These are phyloP conservation scores for Alternaria sp. DNA, from an alignment of 2,329 filamentous ascomycete genomes.

Conservation along the genomic window DNA sequence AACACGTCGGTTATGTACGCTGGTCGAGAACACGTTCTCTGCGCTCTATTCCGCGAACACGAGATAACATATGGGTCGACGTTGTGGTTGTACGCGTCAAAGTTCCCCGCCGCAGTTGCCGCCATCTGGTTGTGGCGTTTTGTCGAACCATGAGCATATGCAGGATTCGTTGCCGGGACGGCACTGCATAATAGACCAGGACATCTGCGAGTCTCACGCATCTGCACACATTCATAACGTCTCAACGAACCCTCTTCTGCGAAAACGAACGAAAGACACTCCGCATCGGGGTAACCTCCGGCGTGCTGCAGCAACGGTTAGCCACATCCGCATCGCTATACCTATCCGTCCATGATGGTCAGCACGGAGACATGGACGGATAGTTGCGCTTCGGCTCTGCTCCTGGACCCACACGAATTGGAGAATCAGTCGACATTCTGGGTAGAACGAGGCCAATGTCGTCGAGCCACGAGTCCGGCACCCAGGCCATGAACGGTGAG, in stretches of 20 bases:
- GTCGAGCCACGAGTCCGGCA: background rate
- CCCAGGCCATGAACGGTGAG: background rate
- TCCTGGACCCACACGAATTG: background rate
- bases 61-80: background rate
- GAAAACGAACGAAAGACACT: background rate
- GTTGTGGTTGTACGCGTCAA: background rate
- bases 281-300: background rate
- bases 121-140: constrained; percentile 8
- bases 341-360: background rate
- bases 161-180: constrained; percentile 6
- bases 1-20: constrained; percentile 5
- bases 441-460: constrained; percentile 4
- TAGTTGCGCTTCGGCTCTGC: constrained; percentile 5
- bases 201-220: constrained; percentile 10
- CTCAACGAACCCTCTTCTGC: background rate
- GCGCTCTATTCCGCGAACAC: constrained; percentile 13
- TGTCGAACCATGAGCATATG: background rate
- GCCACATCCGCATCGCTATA: constrained; percentile 2
- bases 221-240: background rate
- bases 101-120: constrained; percentile 4
- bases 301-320: constrained; percentile 7
- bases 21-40: constrained; percentile 11
- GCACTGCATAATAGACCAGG: constrained; percentile 9
- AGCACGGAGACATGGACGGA: background rate
- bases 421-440: background rate